A percentile compares a stretch with the other conserved stretches of the same genome.
Evolutionary conservation across 2,329 filamentous ascomycete species (phyloP).

Genomic region (Arthrobotrys entomopaga): DNA sequence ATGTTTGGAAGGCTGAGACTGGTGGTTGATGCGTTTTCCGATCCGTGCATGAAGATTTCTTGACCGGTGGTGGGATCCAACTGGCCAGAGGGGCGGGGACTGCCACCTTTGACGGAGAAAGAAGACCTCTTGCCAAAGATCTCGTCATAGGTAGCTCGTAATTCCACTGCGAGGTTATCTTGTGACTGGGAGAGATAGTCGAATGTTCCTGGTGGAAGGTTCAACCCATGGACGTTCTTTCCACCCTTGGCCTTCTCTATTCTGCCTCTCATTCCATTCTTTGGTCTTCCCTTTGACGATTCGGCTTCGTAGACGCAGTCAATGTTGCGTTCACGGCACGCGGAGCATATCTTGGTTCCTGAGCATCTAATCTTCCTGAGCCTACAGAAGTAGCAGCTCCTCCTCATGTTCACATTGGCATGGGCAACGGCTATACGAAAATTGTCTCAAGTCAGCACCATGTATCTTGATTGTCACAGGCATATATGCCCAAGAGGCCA

Average conservation of each 20-base stretch:
- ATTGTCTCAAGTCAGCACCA: not conserved
- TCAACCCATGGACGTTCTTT: slow-evolving; percentile 35
- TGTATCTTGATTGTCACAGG: not conserved
- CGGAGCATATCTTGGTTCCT: slow-evolving; percentile 53
- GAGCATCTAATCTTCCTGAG: slow-evolving; percentile 56
- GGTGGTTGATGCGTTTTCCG: slow-evolving; percentile 48
- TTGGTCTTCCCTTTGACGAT: slow-evolving; percentile 56
- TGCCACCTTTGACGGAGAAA: slow-evolving; percentile 41
- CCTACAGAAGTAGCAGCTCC: slow-evolving; percentile 56
- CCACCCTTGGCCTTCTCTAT: slow-evolving; percentile 44
- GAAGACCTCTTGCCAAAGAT: slow-evolving; percentile 51
- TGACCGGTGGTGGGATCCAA: slow-evolving; percentile 29
- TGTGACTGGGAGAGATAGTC: slow-evolving; percentile 40
- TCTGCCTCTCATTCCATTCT: slow-evolving; percentile 47
- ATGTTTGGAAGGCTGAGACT: slow-evolving; percentile 52
- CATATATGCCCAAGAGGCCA: not conserved
- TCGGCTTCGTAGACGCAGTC: slow-evolving; percentile 56
- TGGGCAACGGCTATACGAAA: slow-evolving; percentile 36
- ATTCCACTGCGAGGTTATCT: slow-evolving; percentile 47
- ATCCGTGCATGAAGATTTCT: slow-evolving; percentile 45
- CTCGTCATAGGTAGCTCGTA: slow-evolving; percentile 45
- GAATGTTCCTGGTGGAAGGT: slow-evolving; percentile 33
- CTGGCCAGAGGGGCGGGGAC: slow-evolving; percentile 42
- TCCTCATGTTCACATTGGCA: slow-evolving; percentile 53
- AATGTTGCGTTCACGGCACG: slow-evolving; percentile 55